Conservation (phyloP, 805 yeast species). For the Lipomyces orientalis region DNA sequence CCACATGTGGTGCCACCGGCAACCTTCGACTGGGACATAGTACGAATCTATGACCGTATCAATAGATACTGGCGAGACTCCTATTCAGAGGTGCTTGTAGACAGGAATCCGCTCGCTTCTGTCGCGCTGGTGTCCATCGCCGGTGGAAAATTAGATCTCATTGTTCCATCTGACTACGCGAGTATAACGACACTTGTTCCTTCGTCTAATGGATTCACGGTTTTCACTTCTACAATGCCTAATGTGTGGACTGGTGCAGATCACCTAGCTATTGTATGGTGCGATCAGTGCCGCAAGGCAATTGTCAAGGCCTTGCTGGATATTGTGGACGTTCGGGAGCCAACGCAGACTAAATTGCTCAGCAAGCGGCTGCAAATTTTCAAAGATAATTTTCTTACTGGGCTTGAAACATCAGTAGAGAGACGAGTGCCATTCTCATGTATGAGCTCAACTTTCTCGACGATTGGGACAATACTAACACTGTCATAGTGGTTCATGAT, state of each 20-base stretch:
- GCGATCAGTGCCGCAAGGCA: constrained; percentile 77
- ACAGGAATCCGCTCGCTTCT: constrained; percentile 56
- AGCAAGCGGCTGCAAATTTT: constrained; percentile 65
- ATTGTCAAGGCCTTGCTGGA: constrained; percentile 66
- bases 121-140: constrained; percentile 83
- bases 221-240: constrained; percentile 84
- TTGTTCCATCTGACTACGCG: constrained; percentile 90
- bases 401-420: constrained; percentile 36
- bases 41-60: constrained; percentile 71
- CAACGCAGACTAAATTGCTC: constrained; percentile 57
- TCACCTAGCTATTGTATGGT: constrained; percentile 96
- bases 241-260: constrained; percentile 93
- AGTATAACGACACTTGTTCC: constrained; percentile 75
- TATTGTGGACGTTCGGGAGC: constrained; percentile 55
- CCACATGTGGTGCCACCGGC: constrained; percentile 94
- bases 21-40: constrained; percentile 87
- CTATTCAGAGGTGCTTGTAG: constrained; percentile 49
- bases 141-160: constrained; percentile 80
- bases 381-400: constrained; percentile 49
- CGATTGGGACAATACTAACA: background rate
- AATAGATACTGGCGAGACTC: constrained; percentile 83
- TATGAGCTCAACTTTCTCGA: constrained; percentile 8
- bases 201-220: constrained; percentile 75
- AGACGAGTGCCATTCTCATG: constrained; percentile 22
- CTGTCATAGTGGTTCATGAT: constrained; percentile 34